Percentiles rank a stretch among this genome's conserved stretches.
These are phyloP conservation scores for Kazachstania sp. DNA, from an alignment of 1,139 yeast genomes.

Conservation along the genomic window DNA sequence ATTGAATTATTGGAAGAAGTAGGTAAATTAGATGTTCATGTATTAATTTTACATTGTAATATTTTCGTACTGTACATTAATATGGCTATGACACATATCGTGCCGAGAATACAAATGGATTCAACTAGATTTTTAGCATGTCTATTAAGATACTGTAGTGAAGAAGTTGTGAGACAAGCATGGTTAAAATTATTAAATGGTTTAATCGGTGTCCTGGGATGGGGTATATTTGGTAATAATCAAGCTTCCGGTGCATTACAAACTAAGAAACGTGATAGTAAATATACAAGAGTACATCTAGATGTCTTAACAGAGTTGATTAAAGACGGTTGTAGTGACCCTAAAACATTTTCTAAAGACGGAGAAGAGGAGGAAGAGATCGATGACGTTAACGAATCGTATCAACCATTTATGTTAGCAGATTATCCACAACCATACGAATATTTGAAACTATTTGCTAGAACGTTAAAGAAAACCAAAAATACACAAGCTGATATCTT, in stretches of 20 bases:
- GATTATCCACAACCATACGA: conserved; percentile 51
- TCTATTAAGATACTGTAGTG: conserved; percentile 41
- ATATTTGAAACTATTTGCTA: conserved; percentile 45
- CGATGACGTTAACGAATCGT: conserved; percentile 14
- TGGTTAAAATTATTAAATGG: conserved; percentile 54
- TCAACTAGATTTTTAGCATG: conserved; percentile 56
- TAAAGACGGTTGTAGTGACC: conserved; percentile 34
- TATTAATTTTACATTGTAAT: conserved; percentile 60
- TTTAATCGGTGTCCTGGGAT: conserved; percentile 50
- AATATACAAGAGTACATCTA: conserved; percentile 29
- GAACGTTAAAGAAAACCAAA: conserved; percentile 28
- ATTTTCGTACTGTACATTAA: conserved; percentile 67
- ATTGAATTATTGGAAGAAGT: conserved; percentile 45
- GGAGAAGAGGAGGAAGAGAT: conserved; percentile 25
- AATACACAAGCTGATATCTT: conserved; percentile 10
- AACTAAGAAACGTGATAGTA: conserved; percentile 18
- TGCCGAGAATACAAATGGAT: conserved; percentile 61
- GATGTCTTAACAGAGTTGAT: conserved; percentile 40
- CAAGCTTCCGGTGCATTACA: conserved; percentile 17
- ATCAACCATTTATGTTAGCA: conserved; percentile 48
- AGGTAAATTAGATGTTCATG: conserved; percentile 43
- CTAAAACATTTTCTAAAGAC: conserved; percentile 3
- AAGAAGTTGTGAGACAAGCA: conserved; percentile 45
- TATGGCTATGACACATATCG: conserved; percentile 91
- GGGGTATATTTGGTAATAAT: conserved; percentile 37